These are phyloP conservation scores for Cytospora leucostoma DNA, from an alignment of 2,329 filamentous ascomycete species.

Conservation along the genomic window DNA sequence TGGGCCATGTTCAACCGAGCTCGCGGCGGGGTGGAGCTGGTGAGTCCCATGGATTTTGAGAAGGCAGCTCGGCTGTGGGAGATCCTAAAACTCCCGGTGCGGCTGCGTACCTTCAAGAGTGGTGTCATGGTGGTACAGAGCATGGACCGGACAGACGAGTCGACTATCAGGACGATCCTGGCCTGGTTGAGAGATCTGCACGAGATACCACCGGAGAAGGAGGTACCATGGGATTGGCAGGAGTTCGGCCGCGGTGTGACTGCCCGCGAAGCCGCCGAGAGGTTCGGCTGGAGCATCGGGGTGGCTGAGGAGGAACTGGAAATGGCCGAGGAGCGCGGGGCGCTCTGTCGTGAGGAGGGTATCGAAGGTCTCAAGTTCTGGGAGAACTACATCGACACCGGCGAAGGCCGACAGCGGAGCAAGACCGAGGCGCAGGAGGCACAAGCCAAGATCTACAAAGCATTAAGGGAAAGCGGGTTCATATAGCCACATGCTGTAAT, in stretches of 20 bases:
- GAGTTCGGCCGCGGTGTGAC: conserved; percentile 83
- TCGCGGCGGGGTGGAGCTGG: conserved; percentile 88
- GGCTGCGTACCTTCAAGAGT: conserved; percentile 85
- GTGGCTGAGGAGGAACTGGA: conserved; percentile 94
- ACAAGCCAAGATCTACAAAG: conserved; percentile 45
- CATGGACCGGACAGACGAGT: conserved; percentile 84
- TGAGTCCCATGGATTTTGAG: conserved; percentile 88
- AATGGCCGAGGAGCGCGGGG: conserved; percentile 92
- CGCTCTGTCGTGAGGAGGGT: conserved; percentile 85
- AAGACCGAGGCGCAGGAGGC: conserved; percentile 38
- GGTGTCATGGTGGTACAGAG: conserved; percentile 94
- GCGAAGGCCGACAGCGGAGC: conserved; percentile 39
- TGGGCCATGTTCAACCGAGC: conserved; percentile 96
- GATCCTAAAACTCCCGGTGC: conserved; percentile 79
- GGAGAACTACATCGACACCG: conserved; percentile 71
- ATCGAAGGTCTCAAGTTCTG: conserved; percentile 92
- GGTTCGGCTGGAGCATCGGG: conserved; percentile 95
- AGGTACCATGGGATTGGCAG: conserved; percentile 74
- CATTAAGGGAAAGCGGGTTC: conserved; percentile 47
- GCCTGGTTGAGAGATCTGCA: conserved; percentile 78
- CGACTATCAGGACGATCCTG: conserved; percentile 75
- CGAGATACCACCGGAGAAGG: conserved; percentile 61
- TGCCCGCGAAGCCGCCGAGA: conserved; percentile 82
- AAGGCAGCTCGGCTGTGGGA: conserved; percentile 90
- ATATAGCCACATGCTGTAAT: conserved; percentile 31